Percentiles rank a stretch among this genome's conserved stretches.
phyloP scores from a whole-genome alignment of 2,329 filamentous ascomycete species.

The Cadophora sp. region DNA sequence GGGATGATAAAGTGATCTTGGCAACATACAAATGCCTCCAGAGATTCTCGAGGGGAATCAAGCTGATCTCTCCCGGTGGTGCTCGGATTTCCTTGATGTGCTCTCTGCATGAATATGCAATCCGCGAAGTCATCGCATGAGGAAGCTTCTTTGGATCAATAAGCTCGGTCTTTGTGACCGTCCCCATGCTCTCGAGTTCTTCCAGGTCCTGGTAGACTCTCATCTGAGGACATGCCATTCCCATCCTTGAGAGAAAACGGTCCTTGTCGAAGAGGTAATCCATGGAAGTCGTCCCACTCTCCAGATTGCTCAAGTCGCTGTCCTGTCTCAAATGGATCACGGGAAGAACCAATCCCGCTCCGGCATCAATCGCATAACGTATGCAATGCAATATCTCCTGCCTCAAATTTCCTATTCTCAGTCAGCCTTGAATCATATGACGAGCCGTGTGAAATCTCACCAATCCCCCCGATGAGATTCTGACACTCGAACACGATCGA shows the following conservation, averaged over 20 bases:
- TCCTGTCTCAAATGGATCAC: conserved; percentile 15
- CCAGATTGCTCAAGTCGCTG: conserved; percentile 16
- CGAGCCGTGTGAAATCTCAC: neutral
- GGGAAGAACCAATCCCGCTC: conserved; percentile 21
- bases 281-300: conserved; percentile 21
- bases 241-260: conserved; percentile 20
- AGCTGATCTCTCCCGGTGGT: conserved; percentile 23
- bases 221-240: conserved; percentile 26
- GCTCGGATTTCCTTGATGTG: conserved; percentile 12
- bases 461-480: conserved; percentile 18
- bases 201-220: conserved; percentile 23
- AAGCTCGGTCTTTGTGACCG: conserved; percentile 16
- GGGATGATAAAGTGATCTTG: neutral
- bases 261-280: conserved; percentile 29
- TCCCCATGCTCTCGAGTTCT: conserved; percentile 21
- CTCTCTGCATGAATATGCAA: conserved; percentile 9
- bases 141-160: conserved; percentile 18
- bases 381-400: conserved; percentile 24
- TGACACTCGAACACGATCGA: conserved; percentile 11
- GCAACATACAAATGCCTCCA: conserved; percentile 20
- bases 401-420: conserved; percentile 18
- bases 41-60: conserved; percentile 15
- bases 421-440: neutral
- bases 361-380: conserved; percentile 25
- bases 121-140: conserved; percentile 11